Base-by-base conservation (phyloP, 768 basidiomycete species). In the Russula sp. region DNA sequence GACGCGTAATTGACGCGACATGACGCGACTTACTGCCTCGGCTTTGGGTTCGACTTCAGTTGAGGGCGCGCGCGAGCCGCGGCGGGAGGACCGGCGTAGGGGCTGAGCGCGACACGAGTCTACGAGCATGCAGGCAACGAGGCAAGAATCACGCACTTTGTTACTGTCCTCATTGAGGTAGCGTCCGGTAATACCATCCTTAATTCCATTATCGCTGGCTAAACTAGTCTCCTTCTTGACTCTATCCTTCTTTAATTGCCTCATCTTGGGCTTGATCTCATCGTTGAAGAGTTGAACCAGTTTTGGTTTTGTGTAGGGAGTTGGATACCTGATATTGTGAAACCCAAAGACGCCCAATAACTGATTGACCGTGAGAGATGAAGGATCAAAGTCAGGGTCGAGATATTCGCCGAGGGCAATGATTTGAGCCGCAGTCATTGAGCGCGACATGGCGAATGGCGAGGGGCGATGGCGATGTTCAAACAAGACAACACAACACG, bases 151-250 rank as follows among this genome's bases (percentile, higher is more conserved):
- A 66, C 71, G 52, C 56, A 83, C 85, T 76, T 79, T 80, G n/a
- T 43, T 59, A 51, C 71, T 68, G 52, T 72, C 75, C 48, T 75
- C 78, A 67, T 73, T 77, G 61, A 93, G 72, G 39, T 81, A 85
- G 70, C 79, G 73, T n/a, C 91, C 91, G 7, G 91, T 92, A n/a
- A 84, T 64, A 22, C 91, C 91, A 71, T 93, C 88, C 42, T 77
- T 83, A 56, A 93, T 93, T 5, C 90, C 91, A 59, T 90, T 85
- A 63, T 89, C 87, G 68, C 89, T 92, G 6, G 92, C 84, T 54
- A 79, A 72, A 65, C 87, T 90, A 55, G 83, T 85, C 71, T 83
- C 81, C 65, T 78, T 82, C 75, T 83, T 83, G 42, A 85, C 60
- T 49, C 83, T 77, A 64, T 91, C 85, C 61, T 79, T 84, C 71